These are phyloP conservation scores for Neofusicoccum parvum DNA, from an alignment of 2,329 filamentous ascomycete genomes.

Conservation along the genomic window DNA sequence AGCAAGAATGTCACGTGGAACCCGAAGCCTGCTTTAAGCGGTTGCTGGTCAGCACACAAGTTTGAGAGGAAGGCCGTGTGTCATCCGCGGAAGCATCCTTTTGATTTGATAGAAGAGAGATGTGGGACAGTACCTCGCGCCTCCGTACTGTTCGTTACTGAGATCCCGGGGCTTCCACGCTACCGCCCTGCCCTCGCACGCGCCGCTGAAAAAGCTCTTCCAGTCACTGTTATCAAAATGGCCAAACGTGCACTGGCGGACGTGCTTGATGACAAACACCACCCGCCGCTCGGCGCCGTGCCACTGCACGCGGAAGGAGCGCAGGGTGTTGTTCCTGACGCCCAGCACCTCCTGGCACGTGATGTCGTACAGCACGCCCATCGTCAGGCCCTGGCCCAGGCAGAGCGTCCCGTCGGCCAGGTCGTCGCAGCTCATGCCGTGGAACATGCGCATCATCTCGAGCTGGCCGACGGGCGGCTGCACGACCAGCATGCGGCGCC, in stretches of 20 bases:
- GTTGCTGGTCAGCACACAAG: no score
- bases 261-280: not conserved
- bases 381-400: not conserved
- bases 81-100: no score
- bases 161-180: not conserved
- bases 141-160: no score
- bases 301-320: not conserved
- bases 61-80: no score
- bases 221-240: not conserved
- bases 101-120: no score
- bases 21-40: no score
- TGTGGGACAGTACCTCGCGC: no score
- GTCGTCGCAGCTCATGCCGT: not conserved
- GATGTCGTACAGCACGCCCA: not conserved
- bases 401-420: not conserved
- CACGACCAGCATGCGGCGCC: slow-evolving; percentile 12
- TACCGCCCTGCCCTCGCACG: not conserved
- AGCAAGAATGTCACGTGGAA: no score
- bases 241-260: not conserved
- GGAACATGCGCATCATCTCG: not conserved
- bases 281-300: not conserved
- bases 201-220: not conserved
- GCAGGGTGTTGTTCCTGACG: no score
- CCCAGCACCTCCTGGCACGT: slow-evolving; percentile 4
- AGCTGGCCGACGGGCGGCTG: slow-evolving; percentile 5